These are phyloP conservation scores for Colletotrichum gigasporum DNA, from an alignment of 2,329 filamentous ascomycete species.

Conservation along the genomic window DNA sequence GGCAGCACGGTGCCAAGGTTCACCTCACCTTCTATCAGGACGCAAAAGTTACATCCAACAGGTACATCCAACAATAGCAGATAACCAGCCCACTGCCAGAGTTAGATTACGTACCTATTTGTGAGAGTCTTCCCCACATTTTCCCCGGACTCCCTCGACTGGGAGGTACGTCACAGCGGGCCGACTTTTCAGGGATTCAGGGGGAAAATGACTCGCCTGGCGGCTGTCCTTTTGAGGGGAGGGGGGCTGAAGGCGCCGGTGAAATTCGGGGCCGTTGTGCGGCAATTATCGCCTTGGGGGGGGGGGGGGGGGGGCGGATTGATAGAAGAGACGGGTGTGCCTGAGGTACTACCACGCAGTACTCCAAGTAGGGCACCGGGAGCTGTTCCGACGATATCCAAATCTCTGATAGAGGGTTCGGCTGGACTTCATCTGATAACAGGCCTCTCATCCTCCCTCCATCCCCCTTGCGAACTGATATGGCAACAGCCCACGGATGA, in stretches of 20 bases:
- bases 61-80: constrained; percentile 15
- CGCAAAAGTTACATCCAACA: too few relatives aligned
- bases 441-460: too few relatives aligned
- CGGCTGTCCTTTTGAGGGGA: not conserved
- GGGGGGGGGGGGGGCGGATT: too few relatives aligned
- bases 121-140: constrained; percentile 11
- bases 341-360: too few relatives aligned
- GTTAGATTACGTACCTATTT: constrained; percentile 24
- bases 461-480: not conserved
- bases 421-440: not conserved
- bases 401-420: not conserved
- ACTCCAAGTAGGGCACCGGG: too few relatives aligned
- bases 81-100: constrained; percentile 4
- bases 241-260: not conserved
- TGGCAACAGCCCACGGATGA: not conserved
- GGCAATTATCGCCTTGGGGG: not conserved
- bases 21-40: not conserved
- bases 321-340: not conserved
- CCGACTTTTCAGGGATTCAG: constrained; percentile 13
- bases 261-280: not conserved
- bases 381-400: not conserved
- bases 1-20: constrained; percentile 22
- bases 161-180: constrained; percentile 27
- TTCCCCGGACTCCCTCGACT: constrained; percentile 24
- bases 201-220: constrained; percentile 25